phyloP scores from a whole-genome alignment of 257 asterid species.

The Petunia secreta region DNA sequence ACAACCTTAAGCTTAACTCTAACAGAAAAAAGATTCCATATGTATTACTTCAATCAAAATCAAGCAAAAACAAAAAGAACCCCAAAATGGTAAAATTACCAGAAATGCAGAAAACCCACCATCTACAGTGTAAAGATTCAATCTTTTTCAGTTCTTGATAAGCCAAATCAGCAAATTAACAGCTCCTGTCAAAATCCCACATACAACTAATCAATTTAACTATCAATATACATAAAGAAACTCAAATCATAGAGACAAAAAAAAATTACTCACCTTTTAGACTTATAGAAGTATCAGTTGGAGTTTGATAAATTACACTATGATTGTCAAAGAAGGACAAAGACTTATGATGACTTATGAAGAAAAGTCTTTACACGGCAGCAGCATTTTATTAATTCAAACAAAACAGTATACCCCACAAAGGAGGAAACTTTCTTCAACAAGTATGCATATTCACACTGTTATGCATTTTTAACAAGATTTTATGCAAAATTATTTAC shows the following conservation, averaged over 20 bases:
- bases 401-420: constrained; percentile 6
- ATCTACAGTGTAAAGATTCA: constrained; percentile 14
- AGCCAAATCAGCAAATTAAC: not conserved
- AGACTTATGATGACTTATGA: constrained; percentile 1
- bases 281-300: not conserved
- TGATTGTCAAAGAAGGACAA: not conserved
- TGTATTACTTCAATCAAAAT: not conserved
- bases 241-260: not conserved
- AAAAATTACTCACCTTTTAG: constrained; percentile 29
- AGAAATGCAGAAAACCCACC: constrained; percentile 21
- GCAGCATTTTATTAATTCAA: constrained; percentile 16
- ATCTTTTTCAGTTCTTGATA: constrained; percentile 20
- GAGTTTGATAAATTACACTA: not conserved
- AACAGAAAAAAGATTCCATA: not conserved
- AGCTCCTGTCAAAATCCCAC: not conserved
- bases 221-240: not conserved
- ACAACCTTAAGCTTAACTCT: not conserved
- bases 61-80: not conserved
- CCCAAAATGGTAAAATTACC: constrained; percentile 12
- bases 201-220: not conserved
- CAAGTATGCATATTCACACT: not conserved
- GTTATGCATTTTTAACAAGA: not conserved
- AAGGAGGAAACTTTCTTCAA: not conserved
- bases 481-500: too few relatives aligned
- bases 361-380: constrained; percentile 41